Evolutionary conservation across 2,329 filamentous ascomycete species (phyloP).

Genomic region (Colletotrichum cordylinicola): DNA sequence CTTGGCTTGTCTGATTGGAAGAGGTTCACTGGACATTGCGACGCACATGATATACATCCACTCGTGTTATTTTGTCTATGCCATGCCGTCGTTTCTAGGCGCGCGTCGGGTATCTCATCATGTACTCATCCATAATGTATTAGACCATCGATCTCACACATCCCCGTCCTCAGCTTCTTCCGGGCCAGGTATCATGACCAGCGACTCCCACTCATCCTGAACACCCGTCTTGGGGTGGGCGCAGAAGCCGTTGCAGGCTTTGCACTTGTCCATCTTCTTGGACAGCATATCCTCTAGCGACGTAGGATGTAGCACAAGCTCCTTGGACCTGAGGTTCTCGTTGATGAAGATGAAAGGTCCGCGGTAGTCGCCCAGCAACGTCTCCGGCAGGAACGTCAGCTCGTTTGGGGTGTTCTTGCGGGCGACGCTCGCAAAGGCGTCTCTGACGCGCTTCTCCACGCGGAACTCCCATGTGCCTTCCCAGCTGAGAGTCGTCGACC

Average conservation of each 20-base stretch:
- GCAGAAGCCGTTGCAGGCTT: conserved; percentile 18
- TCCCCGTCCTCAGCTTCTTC: neutral
- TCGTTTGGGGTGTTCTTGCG: conserved; percentile 3
- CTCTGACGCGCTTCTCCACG: neutral
- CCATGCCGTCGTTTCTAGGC: neutral
- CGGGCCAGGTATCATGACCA: neutral
- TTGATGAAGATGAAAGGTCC: conserved; percentile 23
- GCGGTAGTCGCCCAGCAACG: conserved; percentile 6
- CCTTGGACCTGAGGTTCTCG: conserved; percentile 27
- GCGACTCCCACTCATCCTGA: neutral
- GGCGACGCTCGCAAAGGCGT: neutral
- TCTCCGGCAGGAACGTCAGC: conserved; percentile 13
- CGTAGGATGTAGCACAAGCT: conserved; percentile 17
- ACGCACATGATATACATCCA: neutral
- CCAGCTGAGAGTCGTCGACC: conserved; percentile 8
- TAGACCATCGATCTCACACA: neutral
- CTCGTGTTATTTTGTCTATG: neutral
- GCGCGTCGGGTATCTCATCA: conserved; percentile 12
- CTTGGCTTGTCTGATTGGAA: neutral
- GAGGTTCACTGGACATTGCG: neutral
- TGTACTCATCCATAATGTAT: conserved; percentile 1
- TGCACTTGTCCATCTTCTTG: conserved; percentile 20
- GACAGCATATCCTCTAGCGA: conserved; percentile 18
- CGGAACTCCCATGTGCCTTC: conserved; percentile 19
- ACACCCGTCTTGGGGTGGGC: conserved; percentile 6